phyloP scores from a whole-genome alignment of 192 early-diverging fungal species.

The Coemansia sp. region DNA sequence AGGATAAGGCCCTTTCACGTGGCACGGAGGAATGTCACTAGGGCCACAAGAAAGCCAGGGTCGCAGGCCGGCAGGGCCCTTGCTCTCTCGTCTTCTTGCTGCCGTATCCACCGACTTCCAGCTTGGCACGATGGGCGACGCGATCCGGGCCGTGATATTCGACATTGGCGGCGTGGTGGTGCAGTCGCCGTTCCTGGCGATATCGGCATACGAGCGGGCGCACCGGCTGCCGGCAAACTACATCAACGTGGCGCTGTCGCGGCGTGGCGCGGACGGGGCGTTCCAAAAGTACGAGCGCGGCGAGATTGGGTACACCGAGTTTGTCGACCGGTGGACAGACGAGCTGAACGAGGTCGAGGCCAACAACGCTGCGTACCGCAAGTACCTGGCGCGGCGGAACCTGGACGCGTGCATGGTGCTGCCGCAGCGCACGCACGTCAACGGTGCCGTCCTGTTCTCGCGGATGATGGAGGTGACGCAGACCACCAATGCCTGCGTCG shows the following conservation, averaged over 20 bases:
- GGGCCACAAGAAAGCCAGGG: too few relatives aligned
- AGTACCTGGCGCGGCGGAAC: conserved; percentile 21
- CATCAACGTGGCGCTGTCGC: conserved; percentile 71
- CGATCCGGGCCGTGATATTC: conserved; percentile 68
- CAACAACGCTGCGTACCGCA: conserved; percentile 35
- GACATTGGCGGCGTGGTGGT: conserved; percentile 85
- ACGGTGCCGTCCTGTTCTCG: conserved; percentile 22
- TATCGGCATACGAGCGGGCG: conserved; percentile 60
- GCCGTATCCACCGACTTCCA: too few relatives aligned
- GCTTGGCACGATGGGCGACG: too few relatives aligned
- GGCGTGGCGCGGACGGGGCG: conserved; percentile 44
- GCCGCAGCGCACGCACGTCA: conserved; percentile 10
- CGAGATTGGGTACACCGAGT: conserved; percentile 24
- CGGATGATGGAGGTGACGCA: conserved; percentile 31
- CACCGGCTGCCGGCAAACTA: conserved; percentile 70
- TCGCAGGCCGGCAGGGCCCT: too few relatives aligned
- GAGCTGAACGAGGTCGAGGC: conserved; percentile 36
- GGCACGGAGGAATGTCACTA: too few relatives aligned
- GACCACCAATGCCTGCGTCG: conserved; percentile 13
- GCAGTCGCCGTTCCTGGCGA: conserved; percentile 71
- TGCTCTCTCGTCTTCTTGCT: background rate
- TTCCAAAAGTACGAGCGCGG: conserved; percentile 55
- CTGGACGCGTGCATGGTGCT: conserved; percentile 28
- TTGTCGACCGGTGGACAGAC: conserved; percentile 21
- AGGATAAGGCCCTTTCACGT: too few relatives aligned